Evolutionary conservation across 169 alveolate genomes (phyloP).

Genomic region (Toxoplasma gondii): DNA sequence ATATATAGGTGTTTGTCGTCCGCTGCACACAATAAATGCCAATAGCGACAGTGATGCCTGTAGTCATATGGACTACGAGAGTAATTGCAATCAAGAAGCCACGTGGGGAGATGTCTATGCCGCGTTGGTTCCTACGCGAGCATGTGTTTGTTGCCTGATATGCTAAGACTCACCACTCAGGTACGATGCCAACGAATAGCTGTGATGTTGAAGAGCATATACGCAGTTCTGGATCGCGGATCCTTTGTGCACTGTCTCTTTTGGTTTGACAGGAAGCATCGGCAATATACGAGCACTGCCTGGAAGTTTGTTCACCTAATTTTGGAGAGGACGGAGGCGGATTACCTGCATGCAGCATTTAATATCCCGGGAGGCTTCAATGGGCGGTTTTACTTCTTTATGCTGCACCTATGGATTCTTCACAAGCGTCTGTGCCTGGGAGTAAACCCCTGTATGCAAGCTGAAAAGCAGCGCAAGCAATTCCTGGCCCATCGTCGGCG

Average conservation of each 20-base stretch:
- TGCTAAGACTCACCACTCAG: no score
- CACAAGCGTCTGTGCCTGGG: constrained; percentile 10
- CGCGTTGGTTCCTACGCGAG: no score
- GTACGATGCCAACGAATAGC: no score
- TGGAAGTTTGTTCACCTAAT: constrained; percentile 42
- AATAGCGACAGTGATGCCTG: no score
- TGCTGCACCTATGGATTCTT: constrained; percentile 40
- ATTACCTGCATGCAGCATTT: constrained; percentile 13
- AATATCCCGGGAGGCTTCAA: constrained; percentile 39
- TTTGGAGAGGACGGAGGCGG: constrained; percentile 43
- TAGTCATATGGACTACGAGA: no score
- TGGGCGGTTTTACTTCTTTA: constrained; percentile 32
- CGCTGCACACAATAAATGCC: no score
- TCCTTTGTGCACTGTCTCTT: neutral
- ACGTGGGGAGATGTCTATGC: no score
- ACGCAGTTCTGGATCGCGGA: neutral
- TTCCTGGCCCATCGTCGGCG: constrained; percentile 32
- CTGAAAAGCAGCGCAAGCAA: constrained; percentile 26
- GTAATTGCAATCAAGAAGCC: neutral
- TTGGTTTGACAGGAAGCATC: constrained; percentile 36
- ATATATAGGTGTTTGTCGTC: no score
- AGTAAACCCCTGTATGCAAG: constrained; percentile 10
- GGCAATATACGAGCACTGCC: constrained; percentile 39
- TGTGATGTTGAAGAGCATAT: no score
- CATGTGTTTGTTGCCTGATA: no score